Evolutionary conservation across 2,329 filamentous ascomycete species (phyloP).

Genomic region (Botryotinia narcissicola): DNA sequence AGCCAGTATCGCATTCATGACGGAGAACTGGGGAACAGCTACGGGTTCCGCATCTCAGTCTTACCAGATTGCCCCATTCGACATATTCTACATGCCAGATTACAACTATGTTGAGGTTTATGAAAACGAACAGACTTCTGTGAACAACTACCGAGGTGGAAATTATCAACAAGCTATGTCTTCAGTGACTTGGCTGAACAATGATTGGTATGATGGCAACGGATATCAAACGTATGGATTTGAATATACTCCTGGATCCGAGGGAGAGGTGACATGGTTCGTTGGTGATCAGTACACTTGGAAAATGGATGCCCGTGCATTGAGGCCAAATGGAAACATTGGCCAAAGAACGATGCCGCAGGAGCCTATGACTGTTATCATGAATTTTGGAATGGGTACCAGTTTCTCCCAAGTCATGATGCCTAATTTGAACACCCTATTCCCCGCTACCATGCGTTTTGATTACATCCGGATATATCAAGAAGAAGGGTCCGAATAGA

Average conservation of each 20-base stretch:
- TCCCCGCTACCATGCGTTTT: slow-evolving; percentile 65
- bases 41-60: slow-evolving; percentile 65
- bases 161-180: slow-evolving; percentile 63
- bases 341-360: slow-evolving; percentile 62
- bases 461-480: slow-evolving; percentile 73
- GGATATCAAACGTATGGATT: slow-evolving; percentile 62
- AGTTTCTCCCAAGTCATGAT: slow-evolving; percentile 63
- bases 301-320: slow-evolving; percentile 57
- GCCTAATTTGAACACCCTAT: slow-evolving; percentile 50
- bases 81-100: slow-evolving; percentile 66
- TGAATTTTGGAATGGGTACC: slow-evolving; percentile 69
- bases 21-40: slow-evolving; percentile 40
- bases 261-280: slow-evolving; percentile 66
- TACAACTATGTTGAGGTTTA: slow-evolving; percentile 65
- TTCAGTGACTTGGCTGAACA: slow-evolving; percentile 59
- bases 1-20: slow-evolving; percentile 50
- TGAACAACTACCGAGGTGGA: slow-evolving; percentile 61
- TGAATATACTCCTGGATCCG: slow-evolving; percentile 59
- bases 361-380: slow-evolving; percentile 65
- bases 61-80: slow-evolving; percentile 66
- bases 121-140: slow-evolving; percentile 52
- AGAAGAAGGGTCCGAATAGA: slow-evolving; percentile 46
- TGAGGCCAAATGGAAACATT: slow-evolving; percentile 68
- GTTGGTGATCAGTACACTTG: slow-evolving; percentile 64
- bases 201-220: slow-evolving; percentile 64